These are phyloP conservation scores for Pseudogymnoascus sp. DNA, from an alignment of 2,329 filamentous ascomycete genomes.

Conservation along the genomic window DNA sequence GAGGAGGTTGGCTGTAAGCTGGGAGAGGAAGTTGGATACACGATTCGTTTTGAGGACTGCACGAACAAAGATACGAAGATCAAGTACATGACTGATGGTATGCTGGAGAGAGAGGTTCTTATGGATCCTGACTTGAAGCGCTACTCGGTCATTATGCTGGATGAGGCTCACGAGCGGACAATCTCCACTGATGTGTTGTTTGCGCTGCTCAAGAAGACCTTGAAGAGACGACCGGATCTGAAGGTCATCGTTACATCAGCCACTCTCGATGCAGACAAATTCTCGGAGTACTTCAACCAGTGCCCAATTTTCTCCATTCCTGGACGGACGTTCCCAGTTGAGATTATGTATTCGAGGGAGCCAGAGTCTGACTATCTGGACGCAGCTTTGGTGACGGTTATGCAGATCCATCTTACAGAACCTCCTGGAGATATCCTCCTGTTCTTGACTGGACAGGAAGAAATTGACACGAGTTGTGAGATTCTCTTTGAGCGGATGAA, in stretches of 20 bases:
- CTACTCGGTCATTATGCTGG: conserved; percentile 96
- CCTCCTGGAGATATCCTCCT: conserved; percentile 89
- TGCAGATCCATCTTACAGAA: conserved; percentile 95
- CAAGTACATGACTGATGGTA: conserved; percentile 99
- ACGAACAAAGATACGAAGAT: conserved; percentile 83
- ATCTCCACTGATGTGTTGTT: conserved; percentile 95
- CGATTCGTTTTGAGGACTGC: conserved; percentile 93
- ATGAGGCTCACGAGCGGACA: conserved; percentile 95
- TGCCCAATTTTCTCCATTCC: conserved; percentile 97
- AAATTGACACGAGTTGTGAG: conserved; percentile 92
- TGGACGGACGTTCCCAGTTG: conserved; percentile 88
- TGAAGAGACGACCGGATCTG: conserved; percentile 76
- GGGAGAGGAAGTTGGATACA: conserved; percentile 91
- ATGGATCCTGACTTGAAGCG: conserved; percentile 80
- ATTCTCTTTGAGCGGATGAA: conserved; percentile 95
- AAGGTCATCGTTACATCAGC: conserved; percentile 96
- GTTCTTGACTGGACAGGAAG: conserved; percentile 94
- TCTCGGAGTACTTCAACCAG: conserved; percentile 90
- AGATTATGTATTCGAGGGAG: conserved; percentile 89
- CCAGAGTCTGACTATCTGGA: conserved; percentile 95
- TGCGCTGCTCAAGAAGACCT: conserved; percentile 84
- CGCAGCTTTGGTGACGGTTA: conserved; percentile 86
- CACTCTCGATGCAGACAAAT: conserved; percentile 94
- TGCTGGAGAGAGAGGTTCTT: conserved; percentile 91
- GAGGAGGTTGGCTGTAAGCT: conserved; percentile 90